Conservation (phyloP, 2,329 filamentous ascomycete genomes). For the Curvularia eragrostidis region DNA sequence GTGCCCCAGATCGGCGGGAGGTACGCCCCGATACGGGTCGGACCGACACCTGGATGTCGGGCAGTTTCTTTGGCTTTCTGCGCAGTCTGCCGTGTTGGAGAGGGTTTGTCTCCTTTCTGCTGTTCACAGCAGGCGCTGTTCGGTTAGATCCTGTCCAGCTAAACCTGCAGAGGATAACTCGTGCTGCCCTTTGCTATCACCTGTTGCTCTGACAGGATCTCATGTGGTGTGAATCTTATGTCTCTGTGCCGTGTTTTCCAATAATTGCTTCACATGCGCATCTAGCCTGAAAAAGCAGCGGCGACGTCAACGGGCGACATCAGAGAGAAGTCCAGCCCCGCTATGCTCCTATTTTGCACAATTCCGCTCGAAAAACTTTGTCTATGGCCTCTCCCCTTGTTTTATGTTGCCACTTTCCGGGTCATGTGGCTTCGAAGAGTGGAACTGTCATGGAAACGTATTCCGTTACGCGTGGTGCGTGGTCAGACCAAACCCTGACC, state of each 20-base stretch:
- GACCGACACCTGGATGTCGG: constrained; percentile 7
- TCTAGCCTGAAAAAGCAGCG: background rate
- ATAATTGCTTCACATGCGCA: background rate
- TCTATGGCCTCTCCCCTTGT: background rate
- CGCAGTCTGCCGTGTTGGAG: background rate
- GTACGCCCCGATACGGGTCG: constrained; percentile 17
- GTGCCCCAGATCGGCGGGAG: constrained; percentile 12
- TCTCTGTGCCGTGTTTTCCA: background rate
- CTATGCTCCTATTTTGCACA: background rate
- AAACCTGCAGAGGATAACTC: no score
- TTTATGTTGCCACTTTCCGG: background rate
- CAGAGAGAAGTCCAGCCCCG: background rate
- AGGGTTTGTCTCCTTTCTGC: background rate
- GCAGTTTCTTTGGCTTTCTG: background rate
- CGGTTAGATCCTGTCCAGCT: background rate
- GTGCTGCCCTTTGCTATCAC: no score
- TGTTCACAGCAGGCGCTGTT: background rate
- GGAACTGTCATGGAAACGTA: background rate
- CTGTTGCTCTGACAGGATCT: background rate
- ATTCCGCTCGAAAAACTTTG: background rate
- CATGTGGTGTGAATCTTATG: background rate
- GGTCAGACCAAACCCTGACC: no score
- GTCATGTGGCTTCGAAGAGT: background rate
- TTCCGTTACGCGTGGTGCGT: background rate
- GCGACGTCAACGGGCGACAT: background rate